phyloP scores from a whole-genome alignment of 169 alveolate genomes.

The Cystoisospora suis region DNA sequence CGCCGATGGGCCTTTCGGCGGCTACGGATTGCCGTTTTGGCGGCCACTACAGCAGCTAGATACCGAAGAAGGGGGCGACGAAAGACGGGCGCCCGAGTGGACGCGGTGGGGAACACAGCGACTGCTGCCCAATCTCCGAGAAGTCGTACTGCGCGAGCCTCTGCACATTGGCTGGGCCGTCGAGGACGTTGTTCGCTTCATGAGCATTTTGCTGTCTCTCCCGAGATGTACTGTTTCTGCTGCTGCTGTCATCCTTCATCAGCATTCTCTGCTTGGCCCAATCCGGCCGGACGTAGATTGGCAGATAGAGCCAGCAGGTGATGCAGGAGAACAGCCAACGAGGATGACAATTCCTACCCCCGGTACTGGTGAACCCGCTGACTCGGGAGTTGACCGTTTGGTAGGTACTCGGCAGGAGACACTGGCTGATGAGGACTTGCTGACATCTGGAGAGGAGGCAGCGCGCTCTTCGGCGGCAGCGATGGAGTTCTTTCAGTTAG shows the following conservation, averaged over 20 bases:
- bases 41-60: no score
- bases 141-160: slow-evolving; percentile 16
- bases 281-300: no score
- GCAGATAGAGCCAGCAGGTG: background rate
- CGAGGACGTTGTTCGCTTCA: background rate
- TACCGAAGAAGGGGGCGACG: background rate
- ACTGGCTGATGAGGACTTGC: no score
- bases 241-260: background rate
- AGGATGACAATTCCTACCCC: no score
- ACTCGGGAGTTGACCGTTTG: no score
- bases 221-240: background rate
- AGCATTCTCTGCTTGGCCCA: slow-evolving; percentile 5
- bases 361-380: no score
- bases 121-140: background rate
- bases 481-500: no score
- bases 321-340: background rate
- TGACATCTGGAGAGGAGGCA: no score
- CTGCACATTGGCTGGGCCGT: slow-evolving; percentile 5
- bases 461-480: no score
- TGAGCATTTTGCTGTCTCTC: background rate
- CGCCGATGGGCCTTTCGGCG: background rate
- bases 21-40: background rate
- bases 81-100: background rate
- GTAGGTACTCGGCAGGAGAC: no score
- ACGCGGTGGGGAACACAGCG: background rate